Conservation (phyloP, 169 alveolate species). For the Prorocentrum cordatum region DNA sequence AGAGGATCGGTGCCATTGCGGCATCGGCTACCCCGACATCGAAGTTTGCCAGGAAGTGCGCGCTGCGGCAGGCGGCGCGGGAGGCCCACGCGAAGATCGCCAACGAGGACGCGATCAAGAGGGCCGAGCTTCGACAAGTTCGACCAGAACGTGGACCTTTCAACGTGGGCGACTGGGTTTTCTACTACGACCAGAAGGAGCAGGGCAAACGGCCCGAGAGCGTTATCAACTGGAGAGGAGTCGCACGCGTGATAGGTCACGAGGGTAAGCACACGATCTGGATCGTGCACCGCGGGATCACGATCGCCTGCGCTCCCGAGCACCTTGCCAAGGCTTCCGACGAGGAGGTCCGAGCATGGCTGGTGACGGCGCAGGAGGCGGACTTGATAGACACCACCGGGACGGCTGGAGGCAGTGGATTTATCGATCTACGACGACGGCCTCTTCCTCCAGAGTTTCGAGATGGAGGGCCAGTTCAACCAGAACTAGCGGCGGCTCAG, state of each 20-base stretch:
- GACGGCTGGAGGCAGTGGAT: background rate
- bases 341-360: background rate
- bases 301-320: background rate
- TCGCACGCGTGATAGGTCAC: constrained; percentile 1
- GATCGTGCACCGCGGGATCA: background rate
- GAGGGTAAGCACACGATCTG: constrained; percentile 16
- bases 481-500: too few relatives aligned
- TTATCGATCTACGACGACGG: background rate
- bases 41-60: background rate
- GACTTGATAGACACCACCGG: background rate
- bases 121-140: background rate
- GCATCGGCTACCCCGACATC: background rate
- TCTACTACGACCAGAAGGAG: background rate
- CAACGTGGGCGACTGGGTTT: background rate
- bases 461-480: too few relatives aligned
- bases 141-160: background rate
- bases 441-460: too few relatives aligned
- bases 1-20: background rate
- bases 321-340: background rate
- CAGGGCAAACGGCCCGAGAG: background rate
- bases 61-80: background rate
- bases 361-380: background rate
- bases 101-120: background rate
- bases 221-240: constrained; percentile 6
- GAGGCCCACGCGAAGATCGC: background rate